Evolutionary conservation across 2,329 filamentous ascomycete genomes (phyloP).

Genomic region (Samsoniella hepiali): DNA sequence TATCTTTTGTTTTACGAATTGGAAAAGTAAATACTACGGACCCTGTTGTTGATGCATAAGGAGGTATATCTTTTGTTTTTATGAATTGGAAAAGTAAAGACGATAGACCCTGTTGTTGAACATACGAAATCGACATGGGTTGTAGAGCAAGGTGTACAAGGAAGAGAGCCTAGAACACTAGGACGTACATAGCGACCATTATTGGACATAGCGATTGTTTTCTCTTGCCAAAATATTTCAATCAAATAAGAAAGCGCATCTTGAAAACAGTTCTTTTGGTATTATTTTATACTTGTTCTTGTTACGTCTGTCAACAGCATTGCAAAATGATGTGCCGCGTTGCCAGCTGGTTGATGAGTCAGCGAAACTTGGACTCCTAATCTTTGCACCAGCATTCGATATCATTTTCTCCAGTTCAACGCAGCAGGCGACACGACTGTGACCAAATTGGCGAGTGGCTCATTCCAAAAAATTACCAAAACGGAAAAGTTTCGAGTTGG

Average conservation of each 20-base stretch:
- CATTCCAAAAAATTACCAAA: background rate
- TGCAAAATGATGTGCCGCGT: too few species aligned
- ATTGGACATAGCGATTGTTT: constrained; percentile 2
- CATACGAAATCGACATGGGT: background rate
- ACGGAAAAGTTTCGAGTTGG: background rate
- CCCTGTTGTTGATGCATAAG: background rate
- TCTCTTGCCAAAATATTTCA: background rate
- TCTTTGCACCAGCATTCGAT: background rate
- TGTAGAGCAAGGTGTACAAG: background rate
- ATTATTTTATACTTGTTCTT: background rate
- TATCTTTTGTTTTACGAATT: constrained; percentile 96
- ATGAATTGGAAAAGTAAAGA: constrained; percentile 67
- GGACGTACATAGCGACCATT: constrained; percentile 6
- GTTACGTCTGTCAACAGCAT: background rate
- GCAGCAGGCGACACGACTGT: background rate
- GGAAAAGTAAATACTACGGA: constrained; percentile 44
- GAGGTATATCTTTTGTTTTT: constrained; percentile 95
- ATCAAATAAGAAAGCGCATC: background rate
- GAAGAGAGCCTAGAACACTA: background rate
- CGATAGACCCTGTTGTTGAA: background rate
- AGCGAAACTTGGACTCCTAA: constrained; percentile 5
- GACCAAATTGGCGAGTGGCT: background rate
- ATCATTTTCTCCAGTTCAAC: background rate
- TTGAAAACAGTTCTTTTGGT: background rate
- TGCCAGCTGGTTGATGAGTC: constrained; percentile 8